phyloP scores from a whole-genome alignment of 108 stramenopile genomes.

The Licmophora abbreviata region DNA sequence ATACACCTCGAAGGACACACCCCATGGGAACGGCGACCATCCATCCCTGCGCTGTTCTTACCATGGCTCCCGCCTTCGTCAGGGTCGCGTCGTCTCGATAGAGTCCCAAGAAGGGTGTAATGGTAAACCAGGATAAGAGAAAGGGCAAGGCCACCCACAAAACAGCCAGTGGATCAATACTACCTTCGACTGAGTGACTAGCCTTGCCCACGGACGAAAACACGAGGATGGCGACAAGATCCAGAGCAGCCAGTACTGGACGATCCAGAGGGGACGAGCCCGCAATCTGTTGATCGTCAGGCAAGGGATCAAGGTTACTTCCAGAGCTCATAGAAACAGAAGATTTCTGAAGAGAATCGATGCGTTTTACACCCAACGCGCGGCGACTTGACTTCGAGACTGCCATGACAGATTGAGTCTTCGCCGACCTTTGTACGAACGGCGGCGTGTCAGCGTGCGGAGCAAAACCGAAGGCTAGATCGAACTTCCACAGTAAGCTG shows the following conservation, averaged over 20 bases:
- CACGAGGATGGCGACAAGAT: constrained; percentile 23
- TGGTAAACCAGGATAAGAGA: constrained; percentile 33
- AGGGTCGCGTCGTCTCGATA: constrained; percentile 30
- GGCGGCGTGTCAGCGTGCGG: too few relatives aligned
- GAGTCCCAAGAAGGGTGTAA: constrained; percentile 37
- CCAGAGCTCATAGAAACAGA: too few relatives aligned
- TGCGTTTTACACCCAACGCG: too few relatives aligned
- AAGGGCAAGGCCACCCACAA: constrained; percentile 41
- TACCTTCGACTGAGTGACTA: constrained; percentile 38
- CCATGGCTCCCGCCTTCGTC: constrained; percentile 15
- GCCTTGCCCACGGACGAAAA: constrained; percentile 63
- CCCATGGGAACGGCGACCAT: constrained; percentile 52
- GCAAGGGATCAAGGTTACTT: too few relatives aligned
- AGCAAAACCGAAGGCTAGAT: too few relatives aligned
- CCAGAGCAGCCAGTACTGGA: constrained; percentile 42
- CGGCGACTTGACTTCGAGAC: too few relatives aligned
- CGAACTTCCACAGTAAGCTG: too few relatives aligned
- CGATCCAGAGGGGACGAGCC: constrained; percentile 35
- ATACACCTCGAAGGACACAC: constrained; percentile 36
- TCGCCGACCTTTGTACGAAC: too few relatives aligned
- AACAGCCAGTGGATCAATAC: constrained; percentile 27
- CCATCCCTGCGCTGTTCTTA: constrained; percentile 42
- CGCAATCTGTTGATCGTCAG: background rate
- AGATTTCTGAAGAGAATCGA: too few relatives aligned
- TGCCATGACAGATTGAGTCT: too few relatives aligned